phyloP scores from a whole-genome alignment of 2,329 filamentous ascomycete species.

The Paraconiothyrium sp. region DNA sequence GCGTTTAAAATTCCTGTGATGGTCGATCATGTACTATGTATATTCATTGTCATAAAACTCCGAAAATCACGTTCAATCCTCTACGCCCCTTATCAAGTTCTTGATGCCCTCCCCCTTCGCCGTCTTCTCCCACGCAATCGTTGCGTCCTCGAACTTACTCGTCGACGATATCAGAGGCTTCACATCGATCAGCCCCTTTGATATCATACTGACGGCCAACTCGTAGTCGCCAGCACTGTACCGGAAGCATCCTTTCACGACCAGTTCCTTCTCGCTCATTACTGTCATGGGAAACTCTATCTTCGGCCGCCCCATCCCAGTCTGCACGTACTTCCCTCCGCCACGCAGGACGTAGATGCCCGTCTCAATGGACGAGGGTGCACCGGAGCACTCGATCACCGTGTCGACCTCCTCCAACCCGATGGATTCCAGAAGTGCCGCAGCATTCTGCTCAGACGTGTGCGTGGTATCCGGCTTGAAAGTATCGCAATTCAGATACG shows the following conservation, averaged over 20 bases:
- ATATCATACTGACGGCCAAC: constrained; percentile 37
- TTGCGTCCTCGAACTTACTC: constrained; percentile 40
- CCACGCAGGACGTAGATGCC: constrained; percentile 90
- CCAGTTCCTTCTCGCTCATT: constrained; percentile 55
- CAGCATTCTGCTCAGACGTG: constrained; percentile 75
- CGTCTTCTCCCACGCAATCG: constrained; percentile 44
- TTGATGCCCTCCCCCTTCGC: constrained; percentile 45
- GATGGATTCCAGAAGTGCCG: constrained; percentile 63
- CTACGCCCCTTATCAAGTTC: constrained; percentile 43
- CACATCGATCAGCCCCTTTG: constrained; percentile 33
- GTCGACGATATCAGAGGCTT: constrained; percentile 42
- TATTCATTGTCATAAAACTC: too few relatives aligned
- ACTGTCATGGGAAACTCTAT: constrained; percentile 67
- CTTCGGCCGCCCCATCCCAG: constrained; percentile 90
- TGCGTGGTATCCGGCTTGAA: constrained; percentile 69
- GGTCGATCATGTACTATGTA: too few relatives aligned
- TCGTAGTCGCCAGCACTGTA: constrained; percentile 46
- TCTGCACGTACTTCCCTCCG: constrained; percentile 94
- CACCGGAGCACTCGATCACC: constrained; percentile 90
- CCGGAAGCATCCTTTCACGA: constrained; percentile 43
- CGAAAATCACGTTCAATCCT: constrained; percentile 21
- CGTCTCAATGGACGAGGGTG: constrained; percentile 83
- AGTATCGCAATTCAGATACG: constrained; percentile 77
- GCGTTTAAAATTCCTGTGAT: too few relatives aligned
- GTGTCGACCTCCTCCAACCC: constrained; percentile 77